Conservation (phyloP, 306 rosid genomes). For the Oxytropis ochrocephala region DNA sequence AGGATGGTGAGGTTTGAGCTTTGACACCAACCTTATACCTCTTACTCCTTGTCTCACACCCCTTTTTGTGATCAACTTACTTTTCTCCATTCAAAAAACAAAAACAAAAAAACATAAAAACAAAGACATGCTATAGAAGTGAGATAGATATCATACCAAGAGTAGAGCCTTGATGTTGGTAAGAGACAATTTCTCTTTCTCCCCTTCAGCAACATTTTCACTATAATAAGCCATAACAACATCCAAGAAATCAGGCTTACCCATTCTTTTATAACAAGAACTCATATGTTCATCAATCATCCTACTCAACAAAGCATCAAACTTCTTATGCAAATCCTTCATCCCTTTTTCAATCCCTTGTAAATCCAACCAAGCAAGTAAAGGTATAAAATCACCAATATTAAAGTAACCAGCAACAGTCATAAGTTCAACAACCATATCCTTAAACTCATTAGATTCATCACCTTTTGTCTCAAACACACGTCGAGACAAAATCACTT, state of each 20-base stretch:
- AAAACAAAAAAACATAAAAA: too few species aligned
- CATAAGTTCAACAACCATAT: conserved; percentile 26
- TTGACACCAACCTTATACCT: too few species aligned
- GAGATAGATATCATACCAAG: not conserved
- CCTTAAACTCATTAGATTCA: conserved; percentile 22
- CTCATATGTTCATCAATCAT: conserved; percentile 17
- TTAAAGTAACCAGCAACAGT: conserved; percentile 18
- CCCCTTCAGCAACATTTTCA: not conserved
- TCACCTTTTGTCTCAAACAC: conserved; percentile 17
- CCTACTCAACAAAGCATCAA: conserved; percentile 13
- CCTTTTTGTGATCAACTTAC: too few species aligned
- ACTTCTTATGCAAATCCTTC: conserved; percentile 15
- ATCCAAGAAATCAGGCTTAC: conserved; percentile 21
- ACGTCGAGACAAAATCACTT: conserved; percentile 22
- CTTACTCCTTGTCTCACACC: too few species aligned
- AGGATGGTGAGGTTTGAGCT: too few species aligned
- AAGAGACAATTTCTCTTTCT: not conserved
- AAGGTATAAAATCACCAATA: conserved; percentile 22
- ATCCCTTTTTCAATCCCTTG: conserved; percentile 20
- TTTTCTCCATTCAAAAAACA: too few species aligned
- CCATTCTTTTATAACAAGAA: not conserved
- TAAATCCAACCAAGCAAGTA: conserved; percentile 8
- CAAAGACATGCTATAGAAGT: not conserved
- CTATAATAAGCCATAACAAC: conserved; percentile 8
- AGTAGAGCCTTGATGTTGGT: conserved; percentile 25